Evolutionary conservation across 1,139 yeast genomes (phyloP).

Genomic region (Diutina ranongensis): DNA sequence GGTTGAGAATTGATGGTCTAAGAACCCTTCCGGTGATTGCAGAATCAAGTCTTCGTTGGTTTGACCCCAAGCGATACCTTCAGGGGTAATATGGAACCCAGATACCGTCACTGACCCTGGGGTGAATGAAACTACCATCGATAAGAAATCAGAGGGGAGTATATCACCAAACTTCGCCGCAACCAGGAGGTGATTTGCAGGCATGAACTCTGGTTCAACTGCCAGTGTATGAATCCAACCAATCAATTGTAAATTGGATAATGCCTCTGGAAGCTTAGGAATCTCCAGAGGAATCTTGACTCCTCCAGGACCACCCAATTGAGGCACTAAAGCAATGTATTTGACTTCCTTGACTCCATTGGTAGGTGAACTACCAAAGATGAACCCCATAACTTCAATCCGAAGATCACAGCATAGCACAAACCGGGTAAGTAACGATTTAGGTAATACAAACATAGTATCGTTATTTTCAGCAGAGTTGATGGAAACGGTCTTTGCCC

Average conservation of each 20-base stretch:
- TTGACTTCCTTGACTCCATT: slow-evolving; percentile 65
- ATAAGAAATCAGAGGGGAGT: slow-evolving; percentile 30
- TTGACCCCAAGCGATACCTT: slow-evolving; percentile 73
- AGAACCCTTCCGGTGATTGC: slow-evolving; percentile 49
- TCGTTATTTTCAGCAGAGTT: slow-evolving; percentile 23
- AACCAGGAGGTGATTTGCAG: slow-evolving; percentile 62
- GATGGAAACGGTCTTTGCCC: slow-evolving; percentile 65
- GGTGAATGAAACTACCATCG: slow-evolving; percentile 59
- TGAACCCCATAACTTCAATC: slow-evolving; percentile 70
- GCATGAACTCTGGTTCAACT: slow-evolving; percentile 47
- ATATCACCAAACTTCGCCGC: slow-evolving; percentile 33
- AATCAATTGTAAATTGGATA: slow-evolving; percentile 44
- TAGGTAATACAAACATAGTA: slow-evolving; percentile 67
- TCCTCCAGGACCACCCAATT: slow-evolving; percentile 60
- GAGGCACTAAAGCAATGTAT: slow-evolving; percentile 77
- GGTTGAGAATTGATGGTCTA: background rate
- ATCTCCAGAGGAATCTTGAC: slow-evolving; percentile 47
- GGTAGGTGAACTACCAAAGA: slow-evolving; percentile 74
- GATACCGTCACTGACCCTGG: slow-evolving; percentile 79
- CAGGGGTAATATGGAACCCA: slow-evolving; percentile 48
- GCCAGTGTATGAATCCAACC: slow-evolving; percentile 80
- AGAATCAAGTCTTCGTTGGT: slow-evolving; percentile 47
- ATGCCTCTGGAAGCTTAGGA: slow-evolving; percentile 12
- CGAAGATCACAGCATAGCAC: slow-evolving; percentile 74
- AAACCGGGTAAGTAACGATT: slow-evolving; percentile 66